These are phyloP conservation scores for Lasiosphaeris hirsuta DNA, from an alignment of 495 filamentous ascomycete species.

Conservation along the genomic window DNA sequence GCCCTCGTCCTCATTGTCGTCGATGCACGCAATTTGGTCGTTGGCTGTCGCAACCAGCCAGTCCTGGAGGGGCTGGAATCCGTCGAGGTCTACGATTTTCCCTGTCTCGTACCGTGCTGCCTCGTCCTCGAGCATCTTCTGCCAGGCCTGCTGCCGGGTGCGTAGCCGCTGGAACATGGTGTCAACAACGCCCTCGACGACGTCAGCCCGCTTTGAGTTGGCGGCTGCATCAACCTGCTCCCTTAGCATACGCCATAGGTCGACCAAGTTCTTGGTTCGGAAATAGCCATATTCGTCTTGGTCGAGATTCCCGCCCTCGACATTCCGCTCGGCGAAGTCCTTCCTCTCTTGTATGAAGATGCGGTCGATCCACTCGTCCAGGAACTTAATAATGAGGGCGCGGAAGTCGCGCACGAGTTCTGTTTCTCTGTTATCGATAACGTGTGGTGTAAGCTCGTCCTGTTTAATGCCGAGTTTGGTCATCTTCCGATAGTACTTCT, in stretches of 20 bases:
- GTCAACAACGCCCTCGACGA: slow-evolving; percentile 89
- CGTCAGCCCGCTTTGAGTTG: slow-evolving; percentile 76
- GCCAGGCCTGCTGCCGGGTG: slow-evolving; percentile 76
- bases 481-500: slow-evolving; percentile 97
- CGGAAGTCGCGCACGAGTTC: slow-evolving; percentile 93
- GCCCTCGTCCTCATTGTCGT: slow-evolving; percentile 72
- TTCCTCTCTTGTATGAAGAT: slow-evolving; percentile 77
- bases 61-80: slow-evolving; percentile 77
- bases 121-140: slow-evolving; percentile 85
- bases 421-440: slow-evolving; percentile 81
- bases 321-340: slow-evolving; percentile 71
- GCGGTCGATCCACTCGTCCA: slow-evolving; percentile 96
- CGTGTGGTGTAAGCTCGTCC: slow-evolving; percentile 70
- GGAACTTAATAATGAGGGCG: slow-evolving; percentile 85
- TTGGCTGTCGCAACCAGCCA: slow-evolving; percentile 97
- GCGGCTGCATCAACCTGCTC: slow-evolving; percentile 82
- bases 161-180: slow-evolving; percentile 87
- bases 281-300: slow-evolving; percentile 82
- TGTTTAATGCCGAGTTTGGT: slow-evolving; percentile 73
- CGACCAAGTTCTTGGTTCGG: slow-evolving; percentile 82
- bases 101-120: slow-evolving; percentile 62
- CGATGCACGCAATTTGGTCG: slow-evolving; percentile 96
- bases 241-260: slow-evolving; percentile 96
- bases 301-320: slow-evolving; percentile 70
- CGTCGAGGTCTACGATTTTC: slow-evolving; percentile 65